Base-by-base conservation (phyloP, 2,329 filamentous ascomycete species). In the Arthrobotrys iridis region DNA sequence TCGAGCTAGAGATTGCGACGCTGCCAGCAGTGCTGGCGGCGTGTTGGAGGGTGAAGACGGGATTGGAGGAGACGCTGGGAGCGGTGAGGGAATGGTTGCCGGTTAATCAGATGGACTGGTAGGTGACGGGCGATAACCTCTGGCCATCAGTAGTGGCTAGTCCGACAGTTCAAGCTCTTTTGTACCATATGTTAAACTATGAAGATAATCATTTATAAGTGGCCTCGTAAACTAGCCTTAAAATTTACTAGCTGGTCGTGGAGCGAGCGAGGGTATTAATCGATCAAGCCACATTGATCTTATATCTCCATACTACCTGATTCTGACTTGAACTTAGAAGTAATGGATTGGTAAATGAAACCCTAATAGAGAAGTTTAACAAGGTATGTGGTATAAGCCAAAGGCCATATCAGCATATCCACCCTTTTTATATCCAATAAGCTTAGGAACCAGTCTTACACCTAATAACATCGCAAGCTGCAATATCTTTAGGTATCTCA, bases 1-100 rank as follows among this genome's bases (percentile, higher is more conserved):
- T 46, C 20, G 43, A 46, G 11, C 43, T 46, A 46, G 43, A 26
- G 43, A 46, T 46, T 26, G 43, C 43, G 43, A 46, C 43, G 18
- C 43, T 46, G 43, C 43, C 43, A 26, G 43, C 10, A 20, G 43
- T 46, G 43, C 11, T 46, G 43, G 43, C 43, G 20, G 43, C 43
- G 11, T 46, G 43, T 46, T 46, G 43, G 43, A 46, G 43, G 43
- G 43, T 46, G 43, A 46, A 46, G 43, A 26, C 11, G 43, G 43
- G 43, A 46, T 46, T 46, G 43, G 43, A 46, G 43, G 43, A 46
- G 43, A 46, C 43, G 11, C 20, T 46, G 43, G 20, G 43, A 46
- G 43, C 26, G 20, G 43, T 46, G 43, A 46, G 43, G 43, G 43
- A 20, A 46, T 46, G 43, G 43, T 46, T 46, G 43, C 43, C 3